phyloP scores from a whole-genome alignment of 345 rosid species.

The Camelina sativa region DNA sequence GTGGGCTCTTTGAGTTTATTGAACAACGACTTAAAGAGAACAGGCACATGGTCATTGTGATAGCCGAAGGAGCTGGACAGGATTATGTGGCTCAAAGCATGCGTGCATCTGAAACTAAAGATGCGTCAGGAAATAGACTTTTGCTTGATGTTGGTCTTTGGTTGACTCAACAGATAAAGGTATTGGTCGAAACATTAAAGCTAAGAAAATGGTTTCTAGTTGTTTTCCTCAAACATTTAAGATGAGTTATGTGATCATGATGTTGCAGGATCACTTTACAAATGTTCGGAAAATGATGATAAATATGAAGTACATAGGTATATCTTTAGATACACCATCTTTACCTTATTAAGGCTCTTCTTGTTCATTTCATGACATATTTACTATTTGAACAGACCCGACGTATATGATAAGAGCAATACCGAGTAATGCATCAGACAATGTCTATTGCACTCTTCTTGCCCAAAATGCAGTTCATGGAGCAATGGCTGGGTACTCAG shows the following conservation, averaged over 20 bases:
- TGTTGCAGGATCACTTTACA: constrained; percentile 74
- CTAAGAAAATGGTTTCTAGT: not conserved
- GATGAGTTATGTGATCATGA: constrained; percentile 4
- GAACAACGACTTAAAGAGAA: constrained; percentile 81
- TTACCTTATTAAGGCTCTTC: constrained; percentile 10
- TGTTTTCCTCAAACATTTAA: constrained; percentile 20
- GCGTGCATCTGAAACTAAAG: constrained; percentile 58
- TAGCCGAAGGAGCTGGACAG: constrained; percentile 98
- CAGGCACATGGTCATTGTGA: constrained; percentile 79
- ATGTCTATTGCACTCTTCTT: constrained; percentile 95
- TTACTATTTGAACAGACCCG: constrained; percentile 62
- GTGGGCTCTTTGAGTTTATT: constrained; percentile 85
- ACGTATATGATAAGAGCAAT: constrained; percentile 96
- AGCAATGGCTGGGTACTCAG: constrained; percentile 97
- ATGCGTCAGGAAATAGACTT: constrained; percentile 87
- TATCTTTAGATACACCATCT: constrained; percentile 16
- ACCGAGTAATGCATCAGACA: constrained; percentile 95
- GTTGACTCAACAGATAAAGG: constrained; percentile 90
- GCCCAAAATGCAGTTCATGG: constrained; percentile 98
- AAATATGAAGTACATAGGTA: constrained; percentile 96
- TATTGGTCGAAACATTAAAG: constrained; percentile 28
- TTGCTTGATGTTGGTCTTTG: constrained; percentile 93
- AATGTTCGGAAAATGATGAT: constrained; percentile 64
- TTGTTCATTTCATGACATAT: constrained; percentile 8
- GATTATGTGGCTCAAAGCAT: constrained; percentile 71